Evolutionary conservation across 495 filamentous ascomycete genomes (phyloP).

Genomic region (Sphaerosporella brunnea): DNA sequence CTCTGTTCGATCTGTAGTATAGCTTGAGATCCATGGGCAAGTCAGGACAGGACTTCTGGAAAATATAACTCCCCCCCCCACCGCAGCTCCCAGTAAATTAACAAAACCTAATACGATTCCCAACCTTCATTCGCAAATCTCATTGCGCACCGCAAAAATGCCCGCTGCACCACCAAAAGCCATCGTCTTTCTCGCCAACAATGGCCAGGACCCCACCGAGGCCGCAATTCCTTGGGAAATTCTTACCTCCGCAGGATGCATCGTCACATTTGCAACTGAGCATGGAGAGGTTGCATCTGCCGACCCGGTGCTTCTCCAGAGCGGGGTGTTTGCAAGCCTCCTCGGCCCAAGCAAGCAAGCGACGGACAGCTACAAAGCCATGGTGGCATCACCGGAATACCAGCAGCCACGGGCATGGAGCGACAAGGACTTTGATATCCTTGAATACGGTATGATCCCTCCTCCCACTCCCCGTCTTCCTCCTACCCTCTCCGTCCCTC

Average conservation of each 20-base stretch:
- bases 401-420: slow-evolving; percentile 10
- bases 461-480: neutral
- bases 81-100: too few relatives aligned
- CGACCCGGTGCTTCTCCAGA: slow-evolving; percentile 8
- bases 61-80: too few relatives aligned
- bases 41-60: too few relatives aligned
- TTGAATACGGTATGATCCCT: slow-evolving; percentile 10
- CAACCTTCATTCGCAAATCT: too few relatives aligned
- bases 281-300: slow-evolving; percentile 12
- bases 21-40: too few relatives aligned
- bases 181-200: slow-evolving; percentile 13
- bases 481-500: neutral
- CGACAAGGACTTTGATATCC: slow-evolving; percentile 9
- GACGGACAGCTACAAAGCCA: slow-evolving; percentile 8
- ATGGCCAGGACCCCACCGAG: slow-evolving; percentile 18
- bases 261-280: slow-evolving; percentile 14
- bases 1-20: too few relatives aligned
- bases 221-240: slow-evolving; percentile 9
- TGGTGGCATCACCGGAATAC: slow-evolving; percentile 11
- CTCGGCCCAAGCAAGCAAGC: neutral
- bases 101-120: too few relatives aligned
- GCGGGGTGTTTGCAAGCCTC: slow-evolving; percentile 8
- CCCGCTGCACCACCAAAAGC: slow-evolving; percentile 5
- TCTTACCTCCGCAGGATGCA: slow-evolving; percentile 13
- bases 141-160: too few relatives aligned